Base-by-base conservation (phyloP, 2,329 filamentous ascomycete species). In the Sporothrix sp. region DNA sequence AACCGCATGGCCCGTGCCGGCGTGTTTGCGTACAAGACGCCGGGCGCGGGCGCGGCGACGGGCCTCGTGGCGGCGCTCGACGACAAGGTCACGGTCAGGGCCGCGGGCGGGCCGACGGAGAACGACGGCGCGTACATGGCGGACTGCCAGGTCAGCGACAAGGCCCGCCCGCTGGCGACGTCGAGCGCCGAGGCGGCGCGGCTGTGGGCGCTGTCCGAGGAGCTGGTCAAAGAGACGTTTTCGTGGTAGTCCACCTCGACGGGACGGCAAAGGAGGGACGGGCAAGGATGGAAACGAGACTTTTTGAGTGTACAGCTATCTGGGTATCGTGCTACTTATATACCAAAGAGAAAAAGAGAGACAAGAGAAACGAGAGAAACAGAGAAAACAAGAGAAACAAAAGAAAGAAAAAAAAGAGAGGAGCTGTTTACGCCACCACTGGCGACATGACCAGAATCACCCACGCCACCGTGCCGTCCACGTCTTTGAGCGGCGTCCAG, bases 181-280 rank as follows among this genome's bases (percentile, higher is more conserved):
- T 49, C 44, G 48, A 47, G 54, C 51, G 18, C 28, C 18, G 58
- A 61, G 46, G 68, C 70, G 1, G 64, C 65, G 49, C 67, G 57
- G 57, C 58, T 72, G 39, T 73, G 70, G 71, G 60, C 60, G 25
- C 16, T 70, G 42, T 70, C 65, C 7, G 66, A 70, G 61, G 58
- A 66, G 53, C 52, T 71, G 42, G 67, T 71, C 11, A 63, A 61
- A 2, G 59, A 69, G 49, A 59, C 62, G 39, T 69, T 70, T 53
- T 36, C 51, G 6, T 52, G 45, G 51, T 49, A 49, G 38, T 4
- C 36, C n/a, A n/a, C n/a, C n/a, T n/a, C n/a, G n/a, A n/a, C n/a
- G n/a, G n/a, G 11, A 11, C 11, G 2, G 9, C 33, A 20, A 36
- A 7, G 14, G 8, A 20, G 16, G 4, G 16, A 9, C 8, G n/a